Evolutionary conservation across 371 early-diverging fungal species (phyloP).

Genomic region (Scutellospora calospora): DNA sequence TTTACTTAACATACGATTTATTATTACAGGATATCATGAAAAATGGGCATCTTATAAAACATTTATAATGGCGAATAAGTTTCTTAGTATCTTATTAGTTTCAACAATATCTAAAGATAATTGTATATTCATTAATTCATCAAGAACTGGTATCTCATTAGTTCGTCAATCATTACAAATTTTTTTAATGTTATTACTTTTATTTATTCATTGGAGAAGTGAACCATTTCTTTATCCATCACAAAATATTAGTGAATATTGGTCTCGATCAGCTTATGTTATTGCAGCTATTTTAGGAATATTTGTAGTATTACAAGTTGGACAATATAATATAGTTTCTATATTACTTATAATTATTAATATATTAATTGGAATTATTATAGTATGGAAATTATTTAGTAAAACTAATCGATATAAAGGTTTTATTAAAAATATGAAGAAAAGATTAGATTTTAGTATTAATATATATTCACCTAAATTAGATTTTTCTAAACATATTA

Average conservation of each 20-base stretch:
- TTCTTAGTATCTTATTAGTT: conserved; percentile 54
- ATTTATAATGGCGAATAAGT: conserved; percentile 60
- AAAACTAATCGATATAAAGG: conserved; percentile 52
- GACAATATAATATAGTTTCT: conserved; percentile 44
- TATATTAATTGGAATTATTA: conserved; percentile 47
- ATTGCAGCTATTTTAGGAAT: conserved; percentile 53
- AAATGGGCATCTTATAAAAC: conserved; percentile 61
- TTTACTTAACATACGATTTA: background rate
- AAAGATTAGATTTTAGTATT: conserved; percentile 51
- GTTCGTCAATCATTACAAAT: conserved; percentile 58
- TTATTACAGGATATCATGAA: conserved; percentile 49
- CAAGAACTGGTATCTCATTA: conserved; percentile 55
- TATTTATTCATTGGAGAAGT: conserved; percentile 51
- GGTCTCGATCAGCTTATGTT: conserved; percentile 53
- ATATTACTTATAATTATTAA: conserved; percentile 48
- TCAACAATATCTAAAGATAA: conserved; percentile 64
- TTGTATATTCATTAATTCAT: conserved; percentile 57
- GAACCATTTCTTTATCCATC: conserved; percentile 52
- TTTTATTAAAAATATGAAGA: conserved; percentile 52
- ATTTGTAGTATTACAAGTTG: conserved; percentile 50
- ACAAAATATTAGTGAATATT: conserved; percentile 55
- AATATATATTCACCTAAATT: conserved; percentile 52
- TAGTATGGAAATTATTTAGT: conserved; percentile 50
- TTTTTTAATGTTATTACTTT: conserved; percentile 47
- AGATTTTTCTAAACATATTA: conserved; percentile 54